A percentile compares a stretch with the other conserved stretches of the same genome.
These are phyloP conservation scores for Naganishia kalamii DNA, from an alignment of 768 basidiomycete genomes.

Conservation along the genomic window DNA sequence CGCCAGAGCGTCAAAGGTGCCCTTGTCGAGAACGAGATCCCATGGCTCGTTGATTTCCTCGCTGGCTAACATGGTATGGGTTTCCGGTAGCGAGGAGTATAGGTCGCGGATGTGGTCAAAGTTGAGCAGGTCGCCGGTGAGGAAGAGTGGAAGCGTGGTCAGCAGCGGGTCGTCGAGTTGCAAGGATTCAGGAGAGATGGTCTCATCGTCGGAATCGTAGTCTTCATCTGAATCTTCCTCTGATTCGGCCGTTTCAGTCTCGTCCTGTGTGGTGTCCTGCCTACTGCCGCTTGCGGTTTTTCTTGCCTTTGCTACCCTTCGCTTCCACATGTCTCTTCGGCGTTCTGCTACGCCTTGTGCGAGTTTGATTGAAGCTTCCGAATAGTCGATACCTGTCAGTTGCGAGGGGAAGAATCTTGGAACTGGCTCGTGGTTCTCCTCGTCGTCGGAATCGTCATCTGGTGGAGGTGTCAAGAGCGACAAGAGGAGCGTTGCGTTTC, in stretches of 20 bases:
- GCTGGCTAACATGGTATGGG: neutral
- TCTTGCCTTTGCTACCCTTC: constrained; percentile 10
- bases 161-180: constrained; percentile 8
- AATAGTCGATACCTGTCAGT: constrained; percentile 50
- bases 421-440: neutral
- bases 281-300: constrained; percentile 22
- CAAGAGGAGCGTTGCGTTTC: constrained; percentile 48
- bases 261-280: constrained; percentile 21
- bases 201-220: constrained; percentile 25
- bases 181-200: neutral
- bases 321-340: constrained; percentile 16
- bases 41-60: constrained; percentile 33
- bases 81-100: neutral
- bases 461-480: constrained; percentile 36
- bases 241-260: constrained; percentile 32
- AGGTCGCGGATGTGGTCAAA: constrained; percentile 12
- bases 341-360: constrained; percentile 36
- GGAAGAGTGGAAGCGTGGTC: constrained; percentile 3
- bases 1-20: constrained; percentile 50
- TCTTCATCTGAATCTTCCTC: constrained; percentile 28
- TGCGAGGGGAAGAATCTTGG: constrained; percentile 23
- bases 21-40: constrained; percentile 49
- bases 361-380: constrained; percentile 42
- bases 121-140: constrained; percentile 10
- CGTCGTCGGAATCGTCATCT: constrained; percentile 35